Evolutionary conservation across 2,329 filamentous ascomycete species (phyloP), one percentile per base, ranked within the genome.

Genomic region (Pseudonectria buxi): DNA sequence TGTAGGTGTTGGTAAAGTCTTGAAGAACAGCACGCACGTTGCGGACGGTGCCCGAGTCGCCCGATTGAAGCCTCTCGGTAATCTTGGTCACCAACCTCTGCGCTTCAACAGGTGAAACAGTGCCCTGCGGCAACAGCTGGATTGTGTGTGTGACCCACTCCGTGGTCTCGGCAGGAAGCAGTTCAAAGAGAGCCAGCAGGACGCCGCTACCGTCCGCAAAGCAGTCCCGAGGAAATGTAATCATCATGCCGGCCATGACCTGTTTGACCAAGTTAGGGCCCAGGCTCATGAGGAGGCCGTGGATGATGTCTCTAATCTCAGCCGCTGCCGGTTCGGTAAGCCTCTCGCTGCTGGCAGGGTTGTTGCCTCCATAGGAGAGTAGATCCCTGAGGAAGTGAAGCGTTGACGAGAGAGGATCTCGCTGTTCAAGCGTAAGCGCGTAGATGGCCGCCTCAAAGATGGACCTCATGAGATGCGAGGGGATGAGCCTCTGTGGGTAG

Each of bases 241-340:
- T 95, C 90, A 98, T 96, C 89, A 98, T 94, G 41, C 92, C 92
- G 1, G 89, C 92, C 67, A 98, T 73, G 39, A 94, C 81, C 45
- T 89, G 84, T 62, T 95, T 90, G 7, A 92, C 81, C 18, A 98
- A 70, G 37, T 78, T 67, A 53, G 87, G 81, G 26, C 92, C 88
- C 45, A 88, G 79, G 2, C 71, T 65, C 3, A 72, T 46, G 15
- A 94, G 66, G 34, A 95, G 72, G 41, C 76, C 72, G 59, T 83
- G 85, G 39, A 96, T 83, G 7, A 81, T 74, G 24, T 71, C 69
- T 47, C 79, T 82, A 15, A 95, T 74, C 47, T 89, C 80, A 4
- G 76, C 69, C 0, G 83, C 75, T 33, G 82, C 79, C 34, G 74
- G 55, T 16, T 69, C 71, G 16, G 72, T 71, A 53, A 71, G 66